Base-by-base conservation (phyloP, 345 rosid species). In the Eucalyptus urophylla region DNA sequence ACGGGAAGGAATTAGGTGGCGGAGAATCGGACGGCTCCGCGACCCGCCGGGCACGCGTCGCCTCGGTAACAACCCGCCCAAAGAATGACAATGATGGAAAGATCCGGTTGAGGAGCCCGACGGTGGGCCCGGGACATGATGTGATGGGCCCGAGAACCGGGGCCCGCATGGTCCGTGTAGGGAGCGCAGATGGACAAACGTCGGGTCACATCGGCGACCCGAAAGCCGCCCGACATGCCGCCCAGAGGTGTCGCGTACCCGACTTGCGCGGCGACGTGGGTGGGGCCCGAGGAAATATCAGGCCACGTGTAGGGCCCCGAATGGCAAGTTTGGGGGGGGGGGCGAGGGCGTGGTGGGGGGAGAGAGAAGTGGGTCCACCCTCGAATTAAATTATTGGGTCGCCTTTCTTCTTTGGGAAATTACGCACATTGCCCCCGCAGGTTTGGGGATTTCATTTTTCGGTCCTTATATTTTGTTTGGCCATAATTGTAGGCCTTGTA, bases 161-260 rank as follows among this genome's bases (percentile, higher is more conserved):
- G 76, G 47, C 16, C 83, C 47, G 24, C 47, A 4, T 76, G 45
- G 47, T 76, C 29, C 47, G 47, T 22, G 47, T 21, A 11, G 6
- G 27, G 29, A 22, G 47, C 47, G 47, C 83, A 3, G 47, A 43
- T 21, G 83, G 83, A 76, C 47, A 24, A 22, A 72, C 86, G 86
- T 87, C 25, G 86, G 67, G 86, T 90, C 60, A 90, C 90, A 81
- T 90, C 90, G 62, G 47, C 90, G 85, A 29, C 87, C 92, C 54
- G 92, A 90, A 90, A 90, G 44, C 53, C 89, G 91, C 92, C 89
- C 90, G 76, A 88, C 92, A 58, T 21, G 67, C 29, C 47, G 47
- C 31, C 9, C 83, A 21, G 83, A 33, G 83, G 27, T 76, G 83
- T 76, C 83, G 15, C 47, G 29, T 47, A 24, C 24, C 83, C 83